Base-by-base conservation (phyloP, 192 early-diverging fungal species). In the Coemansia sp. region DNA sequence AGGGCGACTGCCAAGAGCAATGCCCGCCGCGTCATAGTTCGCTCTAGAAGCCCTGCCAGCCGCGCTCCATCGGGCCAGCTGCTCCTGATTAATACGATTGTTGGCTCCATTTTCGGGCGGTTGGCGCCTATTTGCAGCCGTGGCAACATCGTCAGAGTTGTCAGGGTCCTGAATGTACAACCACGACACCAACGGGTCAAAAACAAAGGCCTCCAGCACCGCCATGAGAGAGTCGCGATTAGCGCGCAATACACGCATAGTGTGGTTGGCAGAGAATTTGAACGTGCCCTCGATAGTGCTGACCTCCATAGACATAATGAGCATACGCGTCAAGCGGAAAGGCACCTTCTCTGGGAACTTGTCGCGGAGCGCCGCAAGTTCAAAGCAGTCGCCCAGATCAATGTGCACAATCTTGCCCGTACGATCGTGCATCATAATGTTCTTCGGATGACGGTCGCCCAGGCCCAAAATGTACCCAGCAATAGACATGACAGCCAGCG, bases 161-260 rank as follows among this genome's bases (percentile, higher is more conserved):
- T 70, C 53, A 2, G 48, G 31, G 5, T 68, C 67, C 59, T 72
- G 73, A 12, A 53, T 64, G 17, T 62, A 71, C 39, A 27, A 58
- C 70, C 70, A 71, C 36, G 64, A 60, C 10, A 67, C 65, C 59
- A 75, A 39, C 17, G 97, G 97, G 73, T 99, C 97, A 77, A 97
- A 94, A 7, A 99, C 95, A 82, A 99, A 99, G 4, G 97, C 95
- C 69, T 99, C 97, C 15, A 99, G 78, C 5, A 99, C 94, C 42
- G 97, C 97, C 97, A 99, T 99, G 68, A 99, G 80, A 74, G 91
- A 92, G 70, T 99, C 96, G 68, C 95, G 95, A 86, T 99, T 97
- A 15, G 91, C 90, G 2, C 97, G 86, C 53, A 99, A 77, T 3
- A 99, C 95, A 2, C 91, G 85, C 95, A 99, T 98, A 1, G 95